Evolutionary conservation across 768 basidiomycete genomes (phyloP).

Genomic region (Galerina marginata): DNA sequence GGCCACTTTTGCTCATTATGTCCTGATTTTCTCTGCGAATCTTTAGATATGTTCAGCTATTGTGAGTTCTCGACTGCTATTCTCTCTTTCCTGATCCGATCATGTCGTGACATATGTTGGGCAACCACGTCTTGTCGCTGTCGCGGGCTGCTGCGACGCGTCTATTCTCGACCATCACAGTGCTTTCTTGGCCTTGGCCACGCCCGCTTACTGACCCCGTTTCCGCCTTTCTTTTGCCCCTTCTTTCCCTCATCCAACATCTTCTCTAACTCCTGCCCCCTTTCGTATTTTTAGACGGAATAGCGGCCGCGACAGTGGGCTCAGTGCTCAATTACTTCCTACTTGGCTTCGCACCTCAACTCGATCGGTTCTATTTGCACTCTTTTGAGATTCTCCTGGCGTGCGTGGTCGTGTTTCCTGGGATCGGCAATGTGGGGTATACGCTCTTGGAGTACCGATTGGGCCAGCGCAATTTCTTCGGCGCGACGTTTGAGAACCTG

Average conservation of each 20-base stretch:
- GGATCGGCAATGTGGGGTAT: constrained; percentile 75
- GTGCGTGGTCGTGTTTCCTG: constrained; percentile 79
- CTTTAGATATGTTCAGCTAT: constrained; percentile 53
- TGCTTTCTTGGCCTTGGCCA: too few relatives aligned
- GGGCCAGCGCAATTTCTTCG: constrained; percentile 57
- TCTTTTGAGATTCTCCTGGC: constrained; percentile 83
- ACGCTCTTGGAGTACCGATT: constrained; percentile 80
- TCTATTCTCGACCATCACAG: too few relatives aligned
- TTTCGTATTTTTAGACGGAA: constrained; percentile 48
- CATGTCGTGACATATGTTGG: constrained; percentile 9
- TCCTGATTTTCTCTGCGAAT: background rate
- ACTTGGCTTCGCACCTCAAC: constrained; percentile 69
- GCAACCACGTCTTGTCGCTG: background rate
- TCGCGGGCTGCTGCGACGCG: too few relatives aligned
- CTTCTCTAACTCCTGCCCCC: background rate
- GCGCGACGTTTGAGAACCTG: constrained; percentile 60
- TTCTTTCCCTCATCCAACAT: constrained; percentile 3
- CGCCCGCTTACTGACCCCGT: constrained; percentile 2
- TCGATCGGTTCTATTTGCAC: constrained; percentile 80
- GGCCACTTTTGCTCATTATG: constrained; percentile 6
- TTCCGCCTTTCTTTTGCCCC: constrained; percentile 3
- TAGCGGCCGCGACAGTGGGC: constrained; percentile 71
- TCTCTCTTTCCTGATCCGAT: constrained; percentile 10
- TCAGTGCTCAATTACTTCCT: constrained; percentile 75
- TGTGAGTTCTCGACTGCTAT: constrained; percentile 30